Percentiles rank a stretch among this genome's conserved stretches.
phyloP scores from a whole-genome alignment of 1,284 basidiomycete species.

The Cutaneotrichosporon sp. region DNA sequence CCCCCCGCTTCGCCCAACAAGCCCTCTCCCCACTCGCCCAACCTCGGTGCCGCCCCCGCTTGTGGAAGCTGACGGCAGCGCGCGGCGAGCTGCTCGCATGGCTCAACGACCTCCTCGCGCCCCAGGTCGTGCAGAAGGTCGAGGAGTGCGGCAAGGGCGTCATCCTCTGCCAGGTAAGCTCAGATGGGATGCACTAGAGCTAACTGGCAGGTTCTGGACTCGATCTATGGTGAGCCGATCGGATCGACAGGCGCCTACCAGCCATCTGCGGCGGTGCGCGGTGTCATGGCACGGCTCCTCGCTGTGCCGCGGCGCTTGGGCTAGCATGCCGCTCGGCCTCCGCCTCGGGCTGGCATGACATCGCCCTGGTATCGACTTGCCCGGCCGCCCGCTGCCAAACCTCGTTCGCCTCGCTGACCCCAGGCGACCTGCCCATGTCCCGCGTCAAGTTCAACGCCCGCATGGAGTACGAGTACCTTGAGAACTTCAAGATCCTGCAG shows the following conservation, averaged over 20 bases:
- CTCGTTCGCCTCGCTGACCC: background rate
- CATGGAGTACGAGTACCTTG: constrained; percentile 94
- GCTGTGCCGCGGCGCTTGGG: no score
- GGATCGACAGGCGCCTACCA: background rate
- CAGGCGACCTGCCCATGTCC: constrained; percentile 81
- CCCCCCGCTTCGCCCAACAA: background rate
- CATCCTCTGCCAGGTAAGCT: constrained; percentile 73
- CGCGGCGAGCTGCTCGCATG: constrained; percentile 87
- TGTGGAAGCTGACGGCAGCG: constrained; percentile 36
- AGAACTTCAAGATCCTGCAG: constrained; percentile 94
- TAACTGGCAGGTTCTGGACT: constrained; percentile 70
- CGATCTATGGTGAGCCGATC: constrained; percentile 71
- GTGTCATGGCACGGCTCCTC: constrained; percentile 3
- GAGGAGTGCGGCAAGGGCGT: constrained; percentile 91
- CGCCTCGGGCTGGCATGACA: background rate
- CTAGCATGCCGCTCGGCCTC: background rate
- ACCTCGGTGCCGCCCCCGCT: background rate
- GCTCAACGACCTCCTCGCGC: constrained; percentile 84
- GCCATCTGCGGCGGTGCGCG: background rate
- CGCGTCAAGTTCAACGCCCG: constrained; percentile 90
- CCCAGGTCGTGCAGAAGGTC: constrained; percentile 79
- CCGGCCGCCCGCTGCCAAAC: no score
- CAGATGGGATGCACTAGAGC: background rate
- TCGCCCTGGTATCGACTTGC: no score
- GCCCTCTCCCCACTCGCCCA: constrained; percentile 4